phyloP scores from a whole-genome alignment of 129 eudicot genomes.

The Escallonia rubra region DNA sequence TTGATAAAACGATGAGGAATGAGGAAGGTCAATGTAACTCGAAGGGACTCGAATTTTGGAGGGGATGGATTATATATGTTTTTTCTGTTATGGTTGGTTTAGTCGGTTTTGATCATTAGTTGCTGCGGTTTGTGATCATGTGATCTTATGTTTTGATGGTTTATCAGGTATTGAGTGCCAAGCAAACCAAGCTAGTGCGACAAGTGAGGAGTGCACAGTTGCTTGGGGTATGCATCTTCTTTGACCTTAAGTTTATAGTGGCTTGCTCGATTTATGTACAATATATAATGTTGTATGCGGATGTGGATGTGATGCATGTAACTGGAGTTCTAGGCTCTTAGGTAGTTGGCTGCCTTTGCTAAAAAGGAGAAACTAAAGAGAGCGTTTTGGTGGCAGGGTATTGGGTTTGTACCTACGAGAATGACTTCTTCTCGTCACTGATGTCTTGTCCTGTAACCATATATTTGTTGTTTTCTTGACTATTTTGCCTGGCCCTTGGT shows the following conservation, averaged over 20 bases:
- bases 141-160: not conserved
- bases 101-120: too few relatives aligned
- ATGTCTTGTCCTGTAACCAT: too few relatives aligned
- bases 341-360: not conserved
- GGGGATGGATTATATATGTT: not conserved
- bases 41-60: too few relatives aligned
- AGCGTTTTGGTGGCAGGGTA: not conserved
- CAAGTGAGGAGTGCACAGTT: conserved; percentile 85
- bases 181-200: conserved; percentile 91
- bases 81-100: not conserved
- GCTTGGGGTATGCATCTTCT: conserved; percentile 68
- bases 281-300: not conserved
- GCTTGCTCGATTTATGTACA: not conserved
- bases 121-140: not conserved
- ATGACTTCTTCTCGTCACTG: too few relatives aligned
- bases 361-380: not conserved
- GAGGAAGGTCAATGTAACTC: too few relatives aligned
- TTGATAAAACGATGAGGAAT: too few relatives aligned
- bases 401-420: too few relatives aligned
- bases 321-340: not conserved
- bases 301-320: not conserved
- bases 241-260: not conserved
- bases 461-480: too few relatives aligned
- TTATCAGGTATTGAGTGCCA: conserved; percentile 78
- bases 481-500: too few relatives aligned